Base-by-base conservation (phyloP, 2,329 filamentous ascomycete genomes). In the Monilinia polystroma region DNA sequence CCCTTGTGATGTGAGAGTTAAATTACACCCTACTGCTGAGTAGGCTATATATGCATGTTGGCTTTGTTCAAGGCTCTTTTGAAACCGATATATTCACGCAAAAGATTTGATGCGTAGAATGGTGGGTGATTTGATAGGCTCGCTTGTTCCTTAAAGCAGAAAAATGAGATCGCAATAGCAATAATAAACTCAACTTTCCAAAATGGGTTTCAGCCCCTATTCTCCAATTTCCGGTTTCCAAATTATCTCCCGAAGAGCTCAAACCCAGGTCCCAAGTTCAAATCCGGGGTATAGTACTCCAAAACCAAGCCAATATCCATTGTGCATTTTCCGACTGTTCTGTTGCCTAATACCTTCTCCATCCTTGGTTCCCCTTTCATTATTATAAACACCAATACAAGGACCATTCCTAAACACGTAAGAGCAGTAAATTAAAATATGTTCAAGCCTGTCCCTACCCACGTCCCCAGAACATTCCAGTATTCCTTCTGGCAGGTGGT, bases 1-100 rank as follows among this genome's bases (percentile, higher is more conserved):
- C 0, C 73, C 72, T 26, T 69, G 51, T 4, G 70, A 73, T 67
- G 71, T 72, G 0, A 74, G 69, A 18, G 68, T 73, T 16, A 71
- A 18, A 63, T 58, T 75, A 64, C 69, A 72, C 26, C 35, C 55
- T 52, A 47, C 64, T 53, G 23, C 12, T n/a, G 32, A 41, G 43
- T 47, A 54, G 38, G 11, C 47, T 12, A 23, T 11, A 12, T 11
- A 8, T 4, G 12, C 4, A 23, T 7, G 47, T 23, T 51, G 20
- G 47, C n/a, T 23, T 26, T 23, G 20, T 12, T 51, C 12, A 12
- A 10, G 32, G 12, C n/a, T n/a, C 8, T 16, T 20, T 57, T 16
- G 20, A n/a, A 38, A 43, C 5, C n/a, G 32, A n/a, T 57, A n/a
- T 29, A 20, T 26, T 26, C 26, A 12, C 26, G 23, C n/a, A 23